These are phyloP conservation scores for Wickerhamiella domercqiae DNA, from an alignment of 805 yeast species.

Conservation along the genomic window DNA sequence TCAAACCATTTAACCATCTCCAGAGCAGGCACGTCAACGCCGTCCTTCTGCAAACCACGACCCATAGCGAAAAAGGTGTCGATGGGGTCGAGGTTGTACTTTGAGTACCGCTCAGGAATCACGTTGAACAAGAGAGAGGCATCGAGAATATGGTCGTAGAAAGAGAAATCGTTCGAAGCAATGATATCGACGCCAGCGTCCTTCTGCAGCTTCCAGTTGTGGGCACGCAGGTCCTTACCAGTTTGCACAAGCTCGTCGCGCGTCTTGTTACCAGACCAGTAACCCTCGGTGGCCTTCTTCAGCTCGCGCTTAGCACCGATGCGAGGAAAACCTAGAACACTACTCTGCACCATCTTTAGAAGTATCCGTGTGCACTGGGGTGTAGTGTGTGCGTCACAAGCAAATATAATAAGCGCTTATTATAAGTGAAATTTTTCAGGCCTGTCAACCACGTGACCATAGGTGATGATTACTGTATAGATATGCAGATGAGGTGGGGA, in stretches of 20 bases:
- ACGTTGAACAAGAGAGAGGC: constrained; percentile 85
- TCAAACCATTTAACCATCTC: constrained; percentile 99
- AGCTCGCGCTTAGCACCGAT: constrained; percentile 99
- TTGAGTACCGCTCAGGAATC: constrained; percentile 92
- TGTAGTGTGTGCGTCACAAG: too few species aligned
- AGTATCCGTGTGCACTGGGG: too few species aligned
- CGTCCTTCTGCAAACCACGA: constrained; percentile 97
- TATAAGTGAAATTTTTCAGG: too few species aligned
- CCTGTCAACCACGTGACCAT: too few species aligned
- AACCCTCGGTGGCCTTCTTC: constrained; percentile 96
- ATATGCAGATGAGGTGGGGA: too few species aligned
- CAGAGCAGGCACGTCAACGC: constrained; percentile 95
- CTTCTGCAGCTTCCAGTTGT: constrained; percentile 96
- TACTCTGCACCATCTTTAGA: constrained; percentile 74
- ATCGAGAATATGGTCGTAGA: constrained; percentile 94
- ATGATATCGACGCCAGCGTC: constrained; percentile 94
- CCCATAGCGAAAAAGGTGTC: constrained; percentile 98
- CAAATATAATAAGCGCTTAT: too few species aligned
- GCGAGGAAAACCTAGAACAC: constrained; percentile 99
- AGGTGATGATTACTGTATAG: too few species aligned
- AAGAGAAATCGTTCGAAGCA: constrained; percentile 95
- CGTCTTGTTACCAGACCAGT: constrained; percentile 90
- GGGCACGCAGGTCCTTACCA: constrained; percentile 89
- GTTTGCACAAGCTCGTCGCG: constrained; percentile 78
- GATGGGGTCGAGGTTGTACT: constrained; percentile 72